Conservation (phyloP, 306 rosid genomes). For the Trifolium subterraneum region DNA sequence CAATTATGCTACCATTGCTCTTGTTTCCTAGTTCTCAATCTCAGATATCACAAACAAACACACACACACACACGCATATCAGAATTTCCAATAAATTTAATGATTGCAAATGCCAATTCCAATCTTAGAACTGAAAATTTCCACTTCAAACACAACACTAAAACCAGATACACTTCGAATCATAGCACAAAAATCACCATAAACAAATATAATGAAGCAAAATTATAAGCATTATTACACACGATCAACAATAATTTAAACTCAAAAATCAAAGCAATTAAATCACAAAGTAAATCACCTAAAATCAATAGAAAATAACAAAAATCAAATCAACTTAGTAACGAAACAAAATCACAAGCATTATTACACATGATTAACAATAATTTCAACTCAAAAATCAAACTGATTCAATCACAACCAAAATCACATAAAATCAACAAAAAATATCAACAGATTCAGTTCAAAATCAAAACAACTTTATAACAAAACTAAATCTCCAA, state of each 20-base stretch:
- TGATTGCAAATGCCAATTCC: conserved; percentile 18
- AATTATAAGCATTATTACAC: neutral
- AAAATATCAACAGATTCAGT: conserved; percentile 36
- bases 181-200: conserved; percentile 17
- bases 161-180: conserved; percentile 23
- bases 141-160: conserved; percentile 20
- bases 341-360: conserved; percentile 2
- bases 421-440: neutral
- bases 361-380: neutral
- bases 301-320: neutral
- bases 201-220: conserved; percentile 8
- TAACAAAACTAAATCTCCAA: conserved; percentile 18
- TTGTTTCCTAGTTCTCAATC: conserved; percentile 1
- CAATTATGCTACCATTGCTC: neutral
- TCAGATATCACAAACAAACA: neutral
- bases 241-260: conserved; percentile 2
- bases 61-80: neutral
- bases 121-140: conserved; percentile 16
- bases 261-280: neutral
- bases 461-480: conserved; percentile 22
- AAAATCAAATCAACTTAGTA: conserved; percentile 10
- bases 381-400: conserved; percentile 19
- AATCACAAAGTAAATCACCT: neutral
- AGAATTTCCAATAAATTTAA: conserved; percentile 18
- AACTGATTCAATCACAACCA: conserved; percentile 19